These are phyloP conservation scores for Hymenoscyphus salicellus DNA, from an alignment of 2,329 filamentous ascomycete genomes.

Conservation along the genomic window DNA sequence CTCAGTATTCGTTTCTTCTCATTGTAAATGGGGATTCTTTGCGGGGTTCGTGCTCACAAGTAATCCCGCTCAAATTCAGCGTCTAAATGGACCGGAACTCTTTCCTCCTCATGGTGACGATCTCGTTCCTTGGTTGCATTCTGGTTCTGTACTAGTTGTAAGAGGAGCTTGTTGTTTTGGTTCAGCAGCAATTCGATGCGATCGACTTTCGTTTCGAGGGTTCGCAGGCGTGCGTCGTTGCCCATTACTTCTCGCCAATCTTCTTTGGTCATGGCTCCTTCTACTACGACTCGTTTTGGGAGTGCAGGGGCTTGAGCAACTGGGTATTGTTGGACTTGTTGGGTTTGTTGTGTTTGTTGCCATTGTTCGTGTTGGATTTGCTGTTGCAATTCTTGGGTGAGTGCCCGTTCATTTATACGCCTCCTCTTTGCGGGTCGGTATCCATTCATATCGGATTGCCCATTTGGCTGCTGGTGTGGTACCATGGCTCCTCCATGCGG, in stretches of 20 bases:
- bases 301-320: slow-evolving; percentile 26
- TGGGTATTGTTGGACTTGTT: slow-evolving; percentile 7
- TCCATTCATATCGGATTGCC: slow-evolving; percentile 30
- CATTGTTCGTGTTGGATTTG: slow-evolving; percentile 31
- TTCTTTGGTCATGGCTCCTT: slow-evolving; percentile 35
- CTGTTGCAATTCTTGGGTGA: slow-evolving; percentile 27
- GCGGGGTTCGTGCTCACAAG: slow-evolving; percentile 31
- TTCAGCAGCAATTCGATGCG: slow-evolving; percentile 34
- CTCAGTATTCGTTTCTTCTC: slow-evolving; percentile 23
- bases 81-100: slow-evolving; percentile 36
- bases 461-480: slow-evolving; percentile 22
- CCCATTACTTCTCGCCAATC: slow-evolving; percentile 37
- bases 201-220: slow-evolving; percentile 34
- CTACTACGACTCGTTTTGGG: slow-evolving; percentile 32
- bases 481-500: slow-evolving; percentile 23
- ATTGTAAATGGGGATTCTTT: slow-evolving; percentile 5
- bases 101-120: slow-evolving; percentile 30
- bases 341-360: slow-evolving; percentile 6
- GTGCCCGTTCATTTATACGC: slow-evolving; percentile 28
- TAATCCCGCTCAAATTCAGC: slow-evolving; percentile 38
- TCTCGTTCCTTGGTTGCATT: slow-evolving; percentile 21
- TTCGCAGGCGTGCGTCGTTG: slow-evolving; percentile 33
- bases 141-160: slow-evolving; percentile 32
- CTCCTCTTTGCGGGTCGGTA: slow-evolving; percentile 31
- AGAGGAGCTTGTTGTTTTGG: slow-evolving; percentile 36